Percentiles rank a stretch among this genome's conserved stretches.
Conservation (phyloP, 1,284 basidiomycete genomes). For the Marasmius oreades region DNA sequence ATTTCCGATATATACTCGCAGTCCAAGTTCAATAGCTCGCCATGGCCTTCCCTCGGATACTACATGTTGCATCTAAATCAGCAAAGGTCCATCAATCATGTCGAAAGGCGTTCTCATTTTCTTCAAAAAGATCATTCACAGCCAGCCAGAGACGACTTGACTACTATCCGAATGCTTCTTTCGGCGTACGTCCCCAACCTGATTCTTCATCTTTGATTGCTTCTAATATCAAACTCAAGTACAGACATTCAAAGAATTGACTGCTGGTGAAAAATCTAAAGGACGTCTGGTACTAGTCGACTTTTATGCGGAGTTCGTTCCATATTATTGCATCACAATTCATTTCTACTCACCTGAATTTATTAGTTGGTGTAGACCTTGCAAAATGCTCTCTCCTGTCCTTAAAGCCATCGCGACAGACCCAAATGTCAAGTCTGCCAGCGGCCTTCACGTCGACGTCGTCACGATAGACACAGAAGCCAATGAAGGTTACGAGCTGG, state of each 20-base stretch:
- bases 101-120: not conserved
- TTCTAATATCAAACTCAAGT: not conserved
- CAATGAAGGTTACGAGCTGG: conserved; percentile 48
- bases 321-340: conserved; percentile 2
- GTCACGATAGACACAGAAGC: conserved; percentile 67
- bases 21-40: too few species aligned
- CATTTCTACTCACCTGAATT: not conserved
- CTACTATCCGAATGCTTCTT: conserved; percentile 1
- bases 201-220: too few species aligned
- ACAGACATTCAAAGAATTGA: conserved; percentile 46
- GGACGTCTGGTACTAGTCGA: conserved; percentile 65
- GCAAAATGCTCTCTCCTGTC: conserved; percentile 64
- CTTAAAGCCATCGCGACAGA: conserved; percentile 51
- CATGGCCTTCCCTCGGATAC: not conserved
- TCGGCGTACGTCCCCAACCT: not conserved
- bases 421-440: conserved; percentile 42
- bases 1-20: too few species aligned
- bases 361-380: conserved; percentile 71
- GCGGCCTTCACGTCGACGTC: conserved; percentile 57
- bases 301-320: conserved; percentile 70
- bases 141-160: not conserved
- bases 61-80: not conserved
- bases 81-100: not conserved
- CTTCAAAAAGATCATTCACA: not conserved
- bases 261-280: conserved; percentile 30